Base-by-base conservation (phyloP, 169 alveolate species). In the Eimeria sp. region DNA sequence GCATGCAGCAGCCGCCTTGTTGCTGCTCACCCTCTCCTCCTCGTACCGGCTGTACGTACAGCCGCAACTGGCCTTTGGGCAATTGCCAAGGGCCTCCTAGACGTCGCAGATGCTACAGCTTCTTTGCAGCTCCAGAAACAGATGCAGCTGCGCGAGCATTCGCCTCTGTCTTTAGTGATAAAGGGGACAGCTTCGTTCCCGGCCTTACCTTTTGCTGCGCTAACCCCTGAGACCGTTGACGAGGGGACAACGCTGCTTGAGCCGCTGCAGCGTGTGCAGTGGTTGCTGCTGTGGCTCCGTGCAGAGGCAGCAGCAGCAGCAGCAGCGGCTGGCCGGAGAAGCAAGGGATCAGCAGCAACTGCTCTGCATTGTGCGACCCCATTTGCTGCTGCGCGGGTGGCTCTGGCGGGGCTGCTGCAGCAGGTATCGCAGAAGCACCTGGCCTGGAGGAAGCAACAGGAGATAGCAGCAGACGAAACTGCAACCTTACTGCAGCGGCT, bases 1-100 rank as follows among this genome's bases (percentile, higher is more conserved):
- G 82, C 94, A 11, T 87, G 94, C 94, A 87, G 94, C 94, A 87
- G 94, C 72, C 62, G 94, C 43, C 94, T 87, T 27, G 94, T n/a
- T 46, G 82, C 83, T 37, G 20, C 82, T 4, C 72, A 87, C 20
- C 94, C 94, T 52, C 64, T 87, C 68, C 94, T 87, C 33, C 40
- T 62, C 49, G 25, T 83, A 25, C 85, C 94, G 30, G 94, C 94
- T 27, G 80, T 66, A 13, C 64, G 83, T 8, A 87, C 94, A 23
- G 94, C 85, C 10, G 33, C 83, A 25, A 66, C 94, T 6, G 94
- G 94, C 66, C 94, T 87, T 37, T 87, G 68, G 94, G 94, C 94
- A 27, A 52, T 87, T 43, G 94, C 94, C 52, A 87, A 87, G 58
- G 94, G 94, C 68, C 64, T 87, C 52, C 52, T 43, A 10, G 94